phyloP scores from a whole-genome alignment of 352 stramenopile genomes.

The Globisporangium mamillatum region DNA sequence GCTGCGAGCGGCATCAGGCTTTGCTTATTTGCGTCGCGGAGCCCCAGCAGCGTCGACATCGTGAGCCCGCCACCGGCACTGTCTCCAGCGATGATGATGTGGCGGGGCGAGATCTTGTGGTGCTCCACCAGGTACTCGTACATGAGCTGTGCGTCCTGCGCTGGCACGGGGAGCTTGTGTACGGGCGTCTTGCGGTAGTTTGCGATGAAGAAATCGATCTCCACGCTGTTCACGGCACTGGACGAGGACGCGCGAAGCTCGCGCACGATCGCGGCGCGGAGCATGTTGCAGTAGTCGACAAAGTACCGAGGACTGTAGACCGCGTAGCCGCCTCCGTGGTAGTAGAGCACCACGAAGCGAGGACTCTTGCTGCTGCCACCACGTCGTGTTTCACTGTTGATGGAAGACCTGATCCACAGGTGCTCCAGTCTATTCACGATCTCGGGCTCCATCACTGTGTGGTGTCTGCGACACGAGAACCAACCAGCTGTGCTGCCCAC shows the following conservation, averaged over 20 bases:
- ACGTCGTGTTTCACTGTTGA: background rate
- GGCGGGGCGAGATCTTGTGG: constrained; percentile 7
- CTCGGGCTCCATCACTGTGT: constrained; percentile 23
- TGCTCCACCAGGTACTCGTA: constrained; percentile 23
- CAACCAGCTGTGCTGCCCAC: constrained; percentile 23
- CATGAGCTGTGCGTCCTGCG: constrained; percentile 14
- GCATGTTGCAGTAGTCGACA: constrained; percentile 18
- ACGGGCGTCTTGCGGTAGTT: constrained; percentile 24
- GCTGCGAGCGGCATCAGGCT: constrained; percentile 15
- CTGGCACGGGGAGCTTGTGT: constrained; percentile 16
- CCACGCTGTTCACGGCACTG: background rate
- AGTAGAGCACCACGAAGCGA: constrained; percentile 19
- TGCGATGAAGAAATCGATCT: constrained; percentile 20
- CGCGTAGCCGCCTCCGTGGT: constrained; percentile 21
- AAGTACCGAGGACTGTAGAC: constrained; percentile 16
- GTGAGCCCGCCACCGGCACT: constrained; percentile 17
- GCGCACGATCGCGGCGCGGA: constrained; percentile 8
- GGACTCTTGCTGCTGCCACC: background rate
- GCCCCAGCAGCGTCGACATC: constrained; percentile 19
- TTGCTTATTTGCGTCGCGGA: constrained; percentile 4
- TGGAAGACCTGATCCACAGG: constrained; percentile 17
- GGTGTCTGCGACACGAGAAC: constrained; percentile 21
- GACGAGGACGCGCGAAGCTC: background rate
- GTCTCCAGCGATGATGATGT: constrained; percentile 20
- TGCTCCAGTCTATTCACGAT: constrained; percentile 21